Base-by-base conservation (phyloP, 805 yeast genomes). In the Jamesozyma lodderae region DNA sequence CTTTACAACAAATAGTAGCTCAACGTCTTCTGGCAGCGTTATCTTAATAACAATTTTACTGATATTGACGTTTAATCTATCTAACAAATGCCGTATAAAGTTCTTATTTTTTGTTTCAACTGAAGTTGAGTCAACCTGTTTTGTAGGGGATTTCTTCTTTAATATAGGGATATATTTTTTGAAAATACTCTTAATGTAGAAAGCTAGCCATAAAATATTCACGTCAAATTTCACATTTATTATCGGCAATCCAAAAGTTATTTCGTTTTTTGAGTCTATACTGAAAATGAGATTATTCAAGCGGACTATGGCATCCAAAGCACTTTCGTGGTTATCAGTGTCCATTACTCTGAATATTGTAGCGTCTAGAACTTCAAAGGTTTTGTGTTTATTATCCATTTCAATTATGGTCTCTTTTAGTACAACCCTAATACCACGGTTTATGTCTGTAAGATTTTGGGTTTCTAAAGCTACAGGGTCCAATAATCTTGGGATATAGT, bases 161-260 rank as follows among this genome's bases (percentile, higher is more conserved):
- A 31, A 30, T 19, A 35, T 29, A 3, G 47, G 40, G 9, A 36
- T 14, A 37, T 48, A 47, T 25, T 36, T 30, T 7, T 14, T 32
- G 11, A 38, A 32, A 8, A 55, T 44, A 25, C 47, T 46, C 32
- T 21, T 41, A 14, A 52, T 23, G 27, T 47, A 55, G 35, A 47
- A 52, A 3, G 27, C 15, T 9, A 55, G 33, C 63, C 59, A 58
- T n/a, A 58, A 42, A 4, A 52, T n/a, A 40, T 50, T 52, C 6
- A 57, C 50, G 40, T 58, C 64, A 18, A 59, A 34, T 23, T 49
- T 51, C 3, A 53, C n/a, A 17, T 47, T 46, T 13, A 56, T 31
- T 11, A 37, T 34, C 1, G 63, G 61, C 10, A 57, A 27, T 11
- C 13, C 25, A n/a, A 52, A 19, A 9, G 7, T 15, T 2, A 40